Conservation (phyloP, 441 rosid species). For the Adansonia rubrostipa region DNA sequence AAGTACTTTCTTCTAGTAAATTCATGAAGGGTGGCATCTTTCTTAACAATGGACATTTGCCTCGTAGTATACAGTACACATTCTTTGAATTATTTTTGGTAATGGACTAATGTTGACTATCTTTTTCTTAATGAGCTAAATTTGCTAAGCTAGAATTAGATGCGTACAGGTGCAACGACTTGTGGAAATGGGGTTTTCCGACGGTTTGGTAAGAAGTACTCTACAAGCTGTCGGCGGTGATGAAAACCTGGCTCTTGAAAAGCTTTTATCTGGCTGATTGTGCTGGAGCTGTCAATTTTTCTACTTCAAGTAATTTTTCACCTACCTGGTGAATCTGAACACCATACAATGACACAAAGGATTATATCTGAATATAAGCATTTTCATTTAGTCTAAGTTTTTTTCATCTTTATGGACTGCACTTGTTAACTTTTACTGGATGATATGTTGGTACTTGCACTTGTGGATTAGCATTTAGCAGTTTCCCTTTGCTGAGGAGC, state of each 20-base stretch:
- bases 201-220: conserved; percentile 71
- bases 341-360: conserved; percentile 23
- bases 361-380: conserved; percentile 22
- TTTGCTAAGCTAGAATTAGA: conserved; percentile 19
- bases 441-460: conserved; percentile 14
- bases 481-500: neutral
- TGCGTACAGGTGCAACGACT: conserved; percentile 73
- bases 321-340: conserved; percentile 7
- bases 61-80: neutral
- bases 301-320: conserved; percentile 4
- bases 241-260: conserved; percentile 94
- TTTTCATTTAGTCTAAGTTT: neutral
- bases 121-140: neutral
- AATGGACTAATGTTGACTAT: neutral
- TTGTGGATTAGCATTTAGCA: neutral
- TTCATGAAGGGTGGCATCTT: neutral
- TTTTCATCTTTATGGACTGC: neutral
- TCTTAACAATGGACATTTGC: neutral
- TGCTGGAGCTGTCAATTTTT: conserved; percentile 16
- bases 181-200: conserved; percentile 93
- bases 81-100: neutral
- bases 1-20: neutral
- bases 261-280: conserved; percentile 67
- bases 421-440: conserved; percentile 8
- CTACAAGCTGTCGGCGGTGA: conserved; percentile 83